Percentiles rank a stretch among this genome's conserved stretches.
Evolutionary conservation across 768 basidiomycete genomes (phyloP).

Genomic region (Panaeolus papilionaceus): DNA sequence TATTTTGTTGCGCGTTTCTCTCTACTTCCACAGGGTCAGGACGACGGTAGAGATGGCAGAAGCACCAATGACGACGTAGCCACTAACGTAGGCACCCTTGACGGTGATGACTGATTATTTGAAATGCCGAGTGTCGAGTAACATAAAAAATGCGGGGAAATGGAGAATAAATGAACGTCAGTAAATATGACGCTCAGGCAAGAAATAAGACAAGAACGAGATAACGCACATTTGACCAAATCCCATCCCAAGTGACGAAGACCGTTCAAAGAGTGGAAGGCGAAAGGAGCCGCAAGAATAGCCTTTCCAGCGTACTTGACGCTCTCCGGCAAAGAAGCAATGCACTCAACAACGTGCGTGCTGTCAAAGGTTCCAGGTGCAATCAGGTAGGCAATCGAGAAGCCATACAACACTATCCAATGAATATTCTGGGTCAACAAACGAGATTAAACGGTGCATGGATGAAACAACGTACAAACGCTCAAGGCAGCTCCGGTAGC

Average conservation of each 20-base stretch:
- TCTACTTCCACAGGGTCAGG: constrained; percentile 41
- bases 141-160: background rate
- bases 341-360: constrained; percentile 74
- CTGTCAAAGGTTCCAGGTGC: constrained; percentile 85
- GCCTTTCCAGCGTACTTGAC: constrained; percentile 81
- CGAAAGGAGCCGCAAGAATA: constrained; percentile 84
- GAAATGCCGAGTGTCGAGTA: constrained; percentile 8
- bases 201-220: background rate
- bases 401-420: constrained; percentile 80
- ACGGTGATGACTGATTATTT: constrained; percentile 69
- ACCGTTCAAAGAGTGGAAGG: constrained; percentile 92
- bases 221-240: constrained; percentile 78
- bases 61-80: constrained; percentile 84
- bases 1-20: background rate
- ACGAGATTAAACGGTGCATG: background rate
- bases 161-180: constrained; percentile 9
- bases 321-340: constrained; percentile 73
- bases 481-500: constrained; percentile 84
- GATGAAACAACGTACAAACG: constrained; percentile 59
- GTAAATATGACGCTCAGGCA: constrained; percentile 3
- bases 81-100: constrained; percentile 80
- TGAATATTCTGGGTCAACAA: background rate
- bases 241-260: constrained; percentile 93
- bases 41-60: constrained; percentile 78
- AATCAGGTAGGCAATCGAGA: constrained; percentile 84